A percentile compares a stretch with the other conserved stretches of the same genome.
These are phyloP conservation scores for Penicillium ucsense DNA, from an alignment of 495 filamentous ascomycete genomes.

Conservation along the genomic window DNA sequence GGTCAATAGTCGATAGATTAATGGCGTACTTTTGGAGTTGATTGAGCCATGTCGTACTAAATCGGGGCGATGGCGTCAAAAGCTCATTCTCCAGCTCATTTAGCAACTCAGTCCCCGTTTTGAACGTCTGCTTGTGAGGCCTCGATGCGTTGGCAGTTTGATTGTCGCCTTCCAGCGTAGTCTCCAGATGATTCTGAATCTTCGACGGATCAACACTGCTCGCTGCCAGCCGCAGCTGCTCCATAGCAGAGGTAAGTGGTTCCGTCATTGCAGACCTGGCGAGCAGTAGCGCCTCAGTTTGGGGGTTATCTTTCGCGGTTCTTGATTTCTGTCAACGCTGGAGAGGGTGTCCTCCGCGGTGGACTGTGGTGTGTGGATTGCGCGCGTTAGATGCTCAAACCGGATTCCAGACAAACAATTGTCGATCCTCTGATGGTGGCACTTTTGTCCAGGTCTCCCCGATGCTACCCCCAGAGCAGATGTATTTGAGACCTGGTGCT, in stretches of 20 bases:
- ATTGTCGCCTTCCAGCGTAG: constrained; percentile 28
- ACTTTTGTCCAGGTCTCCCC: too few relatives aligned
- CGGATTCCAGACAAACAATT: too few relatives aligned
- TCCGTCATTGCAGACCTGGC: constrained; percentile 11
- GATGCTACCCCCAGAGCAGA: too few relatives aligned
- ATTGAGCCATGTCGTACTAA: constrained; percentile 78
- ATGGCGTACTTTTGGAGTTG: constrained; percentile 59
- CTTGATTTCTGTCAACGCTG: constrained; percentile 1
- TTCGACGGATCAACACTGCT: constrained; percentile 14
- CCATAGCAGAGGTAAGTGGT: constrained; percentile 19
- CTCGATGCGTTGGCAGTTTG: constrained; percentile 14
- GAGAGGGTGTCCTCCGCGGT: neutral
- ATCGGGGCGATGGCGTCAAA: constrained; percentile 64
- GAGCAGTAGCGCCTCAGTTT: neutral
- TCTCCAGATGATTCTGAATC: constrained; percentile 13
- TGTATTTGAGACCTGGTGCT: too few relatives aligned
- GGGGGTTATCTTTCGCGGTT: neutral
- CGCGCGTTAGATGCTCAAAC: too few relatives aligned
- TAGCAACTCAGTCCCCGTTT: constrained; percentile 48
- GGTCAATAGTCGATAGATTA: neutral
- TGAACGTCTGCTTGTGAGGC: constrained; percentile 45
- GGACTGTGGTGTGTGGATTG: constrained; percentile 2
- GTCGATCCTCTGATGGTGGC: too few relatives aligned
- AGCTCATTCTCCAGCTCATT: constrained; percentile 66
- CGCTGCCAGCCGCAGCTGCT: constrained; percentile 18